phyloP scores from a whole-genome alignment of 169 alveolate genomes.

The Ophryocystis elektroscirrha region DNA sequence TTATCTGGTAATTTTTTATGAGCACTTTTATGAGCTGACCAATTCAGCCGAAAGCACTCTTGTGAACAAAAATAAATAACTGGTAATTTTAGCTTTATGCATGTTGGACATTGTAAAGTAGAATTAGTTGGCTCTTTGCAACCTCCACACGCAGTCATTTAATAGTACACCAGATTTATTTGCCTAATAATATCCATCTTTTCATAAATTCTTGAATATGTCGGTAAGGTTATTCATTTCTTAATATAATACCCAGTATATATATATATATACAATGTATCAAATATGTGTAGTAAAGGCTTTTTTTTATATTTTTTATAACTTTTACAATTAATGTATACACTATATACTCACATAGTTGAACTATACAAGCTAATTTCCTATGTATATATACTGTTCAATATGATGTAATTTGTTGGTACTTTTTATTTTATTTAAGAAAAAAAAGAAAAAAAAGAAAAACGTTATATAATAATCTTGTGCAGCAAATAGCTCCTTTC shows the following conservation, averaged over 20 bases:
- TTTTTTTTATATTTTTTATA: not conserved
- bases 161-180: not conserved
- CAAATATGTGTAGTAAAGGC: not conserved
- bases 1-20: conserved; percentile 45
- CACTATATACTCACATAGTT: too few species aligned
- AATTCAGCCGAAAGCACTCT: conserved; percentile 68
- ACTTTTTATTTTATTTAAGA: too few species aligned
- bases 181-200: not conserved
- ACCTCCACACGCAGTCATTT: not conserved
- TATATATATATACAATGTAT: not conserved
- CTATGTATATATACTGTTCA: too few species aligned
- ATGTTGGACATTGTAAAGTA: conserved; percentile 5
- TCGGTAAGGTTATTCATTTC: not conserved
- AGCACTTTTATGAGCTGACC: conserved; percentile 59
- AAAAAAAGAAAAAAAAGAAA: too few species aligned
- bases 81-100: conserved; percentile 9
- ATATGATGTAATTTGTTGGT: too few species aligned
- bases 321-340: not conserved
- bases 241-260: not conserved
- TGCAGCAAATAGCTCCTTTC: too few species aligned
- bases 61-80: conserved; percentile 61
- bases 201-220: not conserved
- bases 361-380: too few species aligned
- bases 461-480: too few species aligned
- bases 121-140: not conserved